Base-by-base conservation (phyloP, 805 yeast species). In the Myxozyma nipponensis region DNA sequence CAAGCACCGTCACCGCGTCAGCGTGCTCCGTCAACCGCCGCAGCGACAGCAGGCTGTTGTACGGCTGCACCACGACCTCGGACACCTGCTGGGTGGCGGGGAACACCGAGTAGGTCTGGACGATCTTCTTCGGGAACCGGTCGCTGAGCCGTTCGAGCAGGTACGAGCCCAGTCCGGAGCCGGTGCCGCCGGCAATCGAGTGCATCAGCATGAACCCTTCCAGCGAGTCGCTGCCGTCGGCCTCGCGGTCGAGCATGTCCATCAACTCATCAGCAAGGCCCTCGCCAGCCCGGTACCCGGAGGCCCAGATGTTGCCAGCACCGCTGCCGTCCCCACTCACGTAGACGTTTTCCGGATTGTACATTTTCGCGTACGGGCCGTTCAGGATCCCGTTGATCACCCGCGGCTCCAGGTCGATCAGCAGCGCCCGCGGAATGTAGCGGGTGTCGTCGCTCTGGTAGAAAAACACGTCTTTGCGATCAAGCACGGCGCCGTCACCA, bases 121-220 rank as follows among this genome's bases (percentile, higher is more conserved):
- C 72, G 44, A 93, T 69, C 63, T 89, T 91, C 66, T 90, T 90
- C 45, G 84, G 81, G 65, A 81, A 91, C 47, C 88, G 72, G 65
- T 93, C 98, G 49, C 81, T 79, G 49, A 95, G 67, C 15, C 81
- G 72, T 65, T 93, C 97, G 35, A 93, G 68, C 39, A 93, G 60
- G 49, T 78, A 77, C 0, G 95, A 86, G 0, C 98, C 98, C 34
- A 89, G 79, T 2, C 99, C 98, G 0, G 96, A 86, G 0, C 99
- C 99, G 0, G 98, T 93, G 36, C 99, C 99, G 34, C 99, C 99
- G 0, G 97, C 98, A 3, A 93, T 95, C 3, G 96, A 85, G 68
- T 93, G 98, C 45, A 90, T 67, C 57, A 93, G 70, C 72, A 89
- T 95, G 66, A 93, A 93, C 3, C 95, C 95, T 57, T 90, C 93